Evolutionary conservation across 176 grass and related monocot genomes (phyloP), one percentile per base, ranked within the genome.

Genomic region (Canna indica): DNA sequence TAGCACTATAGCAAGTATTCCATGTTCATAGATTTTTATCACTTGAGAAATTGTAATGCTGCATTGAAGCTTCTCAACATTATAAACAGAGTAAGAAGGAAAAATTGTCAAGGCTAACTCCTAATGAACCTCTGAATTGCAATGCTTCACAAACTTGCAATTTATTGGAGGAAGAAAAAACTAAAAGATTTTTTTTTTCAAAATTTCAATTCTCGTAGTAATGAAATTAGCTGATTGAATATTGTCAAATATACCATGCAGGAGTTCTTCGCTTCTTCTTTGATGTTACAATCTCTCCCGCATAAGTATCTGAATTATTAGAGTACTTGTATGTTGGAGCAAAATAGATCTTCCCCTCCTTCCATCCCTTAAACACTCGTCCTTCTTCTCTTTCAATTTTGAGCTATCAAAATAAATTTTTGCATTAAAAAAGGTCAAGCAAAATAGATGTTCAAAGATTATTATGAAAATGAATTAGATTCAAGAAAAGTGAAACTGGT

Each of bases 271-370:
- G 70, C 68, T 96, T 96, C 81, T 91, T 96, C 79, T 87, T 91
- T 11, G 93, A 96, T 7, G 68, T 69, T 10, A 36, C 72, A 26
- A 64, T 80, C 22, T 84, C 91, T 5, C 81, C 86, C 5, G 84
- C 80, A 75, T 96, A 96, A 7, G 14, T 78, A 47, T 96, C 86
- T 0, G 93, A 96, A 53, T 96, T 96, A 52, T 67, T 84, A 0
- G 85, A 91, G 83, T 96, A 96, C 75, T 96, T 96, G 71, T 96
- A 96, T 18, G 93, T 96, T 0, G 93, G 93, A 7, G 93, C 79
- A 71, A 96, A 96, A 57, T 84, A 73, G 38, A 96, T 96, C n/a
- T 90, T 79, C 66, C 86, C 86, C 68, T 96, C 93, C 16, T 72
- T 91, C 88, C 88, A 96, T 13, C 88, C 93, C 29, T 77, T 81